These are phyloP conservation scores for Podospora tetraspora DNA, from an alignment of 495 filamentous ascomycete species.

Conservation along the genomic window DNA sequence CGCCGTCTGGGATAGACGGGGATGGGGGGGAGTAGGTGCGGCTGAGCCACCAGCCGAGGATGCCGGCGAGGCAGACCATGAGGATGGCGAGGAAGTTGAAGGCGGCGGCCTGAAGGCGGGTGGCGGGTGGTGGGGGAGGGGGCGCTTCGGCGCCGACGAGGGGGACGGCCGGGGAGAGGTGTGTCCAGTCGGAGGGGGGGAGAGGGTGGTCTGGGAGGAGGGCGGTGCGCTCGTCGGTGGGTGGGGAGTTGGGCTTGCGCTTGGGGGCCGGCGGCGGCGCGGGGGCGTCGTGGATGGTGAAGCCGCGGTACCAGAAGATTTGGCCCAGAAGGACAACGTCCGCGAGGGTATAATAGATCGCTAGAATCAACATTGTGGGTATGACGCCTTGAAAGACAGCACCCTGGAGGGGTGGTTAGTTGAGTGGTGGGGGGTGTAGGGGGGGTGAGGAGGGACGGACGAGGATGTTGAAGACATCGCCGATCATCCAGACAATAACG, in stretches of 20 bases:
- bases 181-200: slow-evolving; percentile 43
- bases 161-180: slow-evolving; percentile 77
- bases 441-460: slow-evolving; percentile 3
- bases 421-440: background rate
- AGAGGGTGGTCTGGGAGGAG: slow-evolving; percentile 25
- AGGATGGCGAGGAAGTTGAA: slow-evolving; percentile 69
- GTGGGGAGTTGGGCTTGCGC: slow-evolving; percentile 16
- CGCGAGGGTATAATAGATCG: slow-evolving; percentile 91
- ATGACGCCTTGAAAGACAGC: slow-evolving; percentile 89
- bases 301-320: slow-evolving; percentile 90
- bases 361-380: slow-evolving; percentile 93
- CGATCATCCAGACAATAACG: slow-evolving; percentile 81
- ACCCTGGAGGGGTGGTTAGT: slow-evolving; percentile 36
- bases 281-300: slow-evolving; percentile 60
- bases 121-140: slow-evolving; percentile 34
- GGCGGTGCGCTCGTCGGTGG: slow-evolving; percentile 43
- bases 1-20: slow-evolving; percentile 11
- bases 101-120: slow-evolving; percentile 51
- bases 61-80: slow-evolving; percentile 75
- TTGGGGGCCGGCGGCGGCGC: slow-evolving; percentile 10
- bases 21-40: slow-evolving; percentile 25
- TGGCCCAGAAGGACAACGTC: slow-evolving; percentile 83
- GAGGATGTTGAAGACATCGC: slow-evolving; percentile 95
- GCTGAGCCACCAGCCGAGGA: slow-evolving; percentile 80
- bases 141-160: slow-evolving; percentile 40